These are phyloP conservation scores for Phytophthora pini DNA, from an alignment of 352 stramenopile genomes.

Conservation along the genomic window DNA sequence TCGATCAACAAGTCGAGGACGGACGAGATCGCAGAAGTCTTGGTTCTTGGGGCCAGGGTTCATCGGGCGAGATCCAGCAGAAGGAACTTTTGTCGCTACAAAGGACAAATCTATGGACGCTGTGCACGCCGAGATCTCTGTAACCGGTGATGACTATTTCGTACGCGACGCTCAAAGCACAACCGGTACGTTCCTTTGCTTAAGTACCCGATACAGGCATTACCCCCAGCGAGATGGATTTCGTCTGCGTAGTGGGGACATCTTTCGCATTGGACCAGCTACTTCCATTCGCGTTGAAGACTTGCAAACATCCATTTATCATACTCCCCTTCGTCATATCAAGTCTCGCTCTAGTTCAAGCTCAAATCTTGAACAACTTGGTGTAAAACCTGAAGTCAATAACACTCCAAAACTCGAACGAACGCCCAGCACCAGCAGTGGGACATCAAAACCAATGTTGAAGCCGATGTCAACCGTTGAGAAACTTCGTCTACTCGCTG, in stretches of 20 bases:
- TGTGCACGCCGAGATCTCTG: constrained; percentile 63
- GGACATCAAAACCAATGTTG: background rate
- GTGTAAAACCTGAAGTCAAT: background rate
- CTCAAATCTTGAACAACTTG: constrained; percentile 11
- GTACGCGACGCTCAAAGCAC: constrained; percentile 56
- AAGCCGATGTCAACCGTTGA: constrained; percentile 30
- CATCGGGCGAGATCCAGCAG: constrained; percentile 62
- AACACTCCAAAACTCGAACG: constrained; percentile 9
- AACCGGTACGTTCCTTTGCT: constrained; percentile 69
- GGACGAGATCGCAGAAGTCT: constrained; percentile 47
- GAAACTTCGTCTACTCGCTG: constrained; percentile 27
- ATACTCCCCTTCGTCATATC: background rate
- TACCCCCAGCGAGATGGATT: constrained; percentile 77
- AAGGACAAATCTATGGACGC: constrained; percentile 71
- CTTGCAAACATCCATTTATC: constrained; percentile 22
- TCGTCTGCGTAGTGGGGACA: constrained; percentile 57
- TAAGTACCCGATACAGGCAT: constrained; percentile 72
- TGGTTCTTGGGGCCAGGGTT: constrained; percentile 70
- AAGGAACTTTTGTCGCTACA: constrained; percentile 55
- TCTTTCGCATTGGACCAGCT: constrained; percentile 50
- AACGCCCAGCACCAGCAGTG: constrained; percentile 9
- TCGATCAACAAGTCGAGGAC: constrained; percentile 29
- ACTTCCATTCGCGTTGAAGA: constrained; percentile 47
- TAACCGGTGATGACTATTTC: constrained; percentile 73
- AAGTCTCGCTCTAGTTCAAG: constrained; percentile 7